Evolutionary conservation across 257 asterid species (phyloP), one percentile per base, ranked within the genome.

Genomic region (Catharanthus roseus): DNA sequence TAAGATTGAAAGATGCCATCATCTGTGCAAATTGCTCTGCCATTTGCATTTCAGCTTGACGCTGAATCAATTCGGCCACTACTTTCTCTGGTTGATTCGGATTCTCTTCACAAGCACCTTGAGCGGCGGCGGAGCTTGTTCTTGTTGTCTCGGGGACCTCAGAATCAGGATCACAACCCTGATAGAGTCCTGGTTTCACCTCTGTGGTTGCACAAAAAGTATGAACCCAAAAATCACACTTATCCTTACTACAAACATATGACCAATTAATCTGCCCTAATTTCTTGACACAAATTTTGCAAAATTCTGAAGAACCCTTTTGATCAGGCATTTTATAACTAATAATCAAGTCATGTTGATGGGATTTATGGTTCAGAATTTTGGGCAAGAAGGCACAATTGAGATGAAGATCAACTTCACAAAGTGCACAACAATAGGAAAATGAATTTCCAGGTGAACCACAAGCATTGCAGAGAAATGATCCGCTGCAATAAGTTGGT

Each of bases 371-470:
- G 77, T 10, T 74, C 36, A 85, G 82, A 44, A 71, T 69, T 0
- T 36, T 84, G 0, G 92, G 92, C 67, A 88, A 47, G 26, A 77
- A 85, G 0, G 96, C 86, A 50, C 92, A 88, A 1, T 79, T 77
- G 33, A 85, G 53, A 54, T 89, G 96, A n/a, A 89, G 89, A 65
- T 89, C 96, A 15, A 89, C 74, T 39, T 86, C 96, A 65, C 96
- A 89, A 2, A 85, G 66, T 0, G 92, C 77, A 26, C 96, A 89
- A 65, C 80, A 67, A 36, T 86, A 89, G 44, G 92, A 84, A 49
- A 89, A 85, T 0, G 88, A 3, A 70, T 19, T 76, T 8, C 96
- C 96, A 0, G 83, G 81, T 6, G 71, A 76, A 3, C 90, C 92
- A 29, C 96, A 89, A 16, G 77, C 86, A 24, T 85, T 76, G 84